These are phyloP conservation scores for Leccinum solheimii DNA, from an alignment of 1,284 basidiomycete genomes.

Conservation along the genomic window DNA sequence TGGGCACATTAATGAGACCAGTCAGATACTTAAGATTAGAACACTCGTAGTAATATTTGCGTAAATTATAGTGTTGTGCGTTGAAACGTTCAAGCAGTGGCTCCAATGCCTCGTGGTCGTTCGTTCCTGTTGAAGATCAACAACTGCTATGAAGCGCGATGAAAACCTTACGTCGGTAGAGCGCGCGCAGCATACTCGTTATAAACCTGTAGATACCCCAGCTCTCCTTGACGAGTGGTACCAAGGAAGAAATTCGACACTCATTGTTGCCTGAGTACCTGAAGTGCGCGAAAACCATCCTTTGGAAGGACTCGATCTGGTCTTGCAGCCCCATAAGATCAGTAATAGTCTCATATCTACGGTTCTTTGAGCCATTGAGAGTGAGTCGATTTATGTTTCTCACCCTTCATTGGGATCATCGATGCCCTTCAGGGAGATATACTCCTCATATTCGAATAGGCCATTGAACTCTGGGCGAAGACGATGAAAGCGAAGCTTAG, in stretches of 20 bases:
- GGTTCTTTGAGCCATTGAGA: slow-evolving; percentile 17
- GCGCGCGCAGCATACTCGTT: slow-evolving; percentile 94
- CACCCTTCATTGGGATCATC: slow-evolving; percentile 98
- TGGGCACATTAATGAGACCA: slow-evolving; percentile 94
- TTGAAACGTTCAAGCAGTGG: slow-evolving; percentile 84
- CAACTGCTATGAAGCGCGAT: neutral
- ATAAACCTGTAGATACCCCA: slow-evolving; percentile 94
- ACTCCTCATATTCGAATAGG: slow-evolving; percentile 56
- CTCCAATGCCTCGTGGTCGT: slow-evolving; percentile 82
- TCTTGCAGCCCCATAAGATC: slow-evolving; percentile 96
- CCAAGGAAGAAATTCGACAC: slow-evolving; percentile 52
- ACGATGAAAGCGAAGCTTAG: slow-evolving; percentile 94
- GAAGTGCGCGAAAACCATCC: slow-evolving; percentile 93
- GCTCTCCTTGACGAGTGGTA: too few species aligned
- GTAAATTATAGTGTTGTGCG: slow-evolving; percentile 80
- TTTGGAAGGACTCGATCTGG: slow-evolving; percentile 96
- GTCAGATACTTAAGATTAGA: slow-evolving; percentile 96
- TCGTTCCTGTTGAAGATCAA: slow-evolving; percentile 63
- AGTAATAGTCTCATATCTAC: slow-evolving; percentile 91
- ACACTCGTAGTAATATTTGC: slow-evolving; percentile 98
- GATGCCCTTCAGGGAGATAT: slow-evolving; percentile 92
- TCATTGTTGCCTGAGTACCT: slow-evolving; percentile 89
- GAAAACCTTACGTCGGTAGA: slow-evolving; percentile 77
- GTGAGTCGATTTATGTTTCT: slow-evolving; percentile 26
- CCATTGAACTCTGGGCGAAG: slow-evolving; percentile 95